Base-by-base conservation (phyloP, 1,284 basidiomycete species). In the Neotropicomus parvogracilis region DNA sequence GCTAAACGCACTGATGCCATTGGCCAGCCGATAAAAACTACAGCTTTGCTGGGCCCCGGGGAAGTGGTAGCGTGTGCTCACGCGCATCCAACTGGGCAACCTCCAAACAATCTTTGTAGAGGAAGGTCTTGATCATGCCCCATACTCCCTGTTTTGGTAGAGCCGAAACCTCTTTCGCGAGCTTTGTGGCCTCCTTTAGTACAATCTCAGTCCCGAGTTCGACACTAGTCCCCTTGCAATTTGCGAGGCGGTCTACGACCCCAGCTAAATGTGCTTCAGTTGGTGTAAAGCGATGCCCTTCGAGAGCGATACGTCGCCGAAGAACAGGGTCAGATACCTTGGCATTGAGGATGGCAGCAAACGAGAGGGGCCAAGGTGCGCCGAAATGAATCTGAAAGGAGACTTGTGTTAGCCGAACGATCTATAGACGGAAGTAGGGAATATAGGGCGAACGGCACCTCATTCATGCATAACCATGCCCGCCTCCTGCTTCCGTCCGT, bases 401-500 rank as follows among this genome's bases (percentile, higher is more conserved):
- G 2, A 6, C 16, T 28, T 11, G 14, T 32, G 31, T 56, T 19
- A 27, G 36, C 4, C 24, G 8, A 16, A n/a, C 8, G 13, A 43
- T n/a, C 19, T n/a, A 16, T n/a, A 24, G 20, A 47, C 4, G 20
- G 14, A 31, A 48, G 31, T 44, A 36, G 26, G 28, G 21, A 19
- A 35, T 14, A 33, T 34, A 28, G 20, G 19, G 34, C 7, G 17
- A 26, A 32, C 1, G 3, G 54, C 54, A 90, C 88, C 72, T 97
- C 94, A 64, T 97, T 97, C 92, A 97, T 95, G 65, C 82, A 91
- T 50, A 92, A 70, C 83, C 90, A 94, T 10, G 88, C 87, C 54
- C 83, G 80, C 40, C 83, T 82, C 61, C 80, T 83, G 57, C 77
- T 85, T 16, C 83, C 86, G 54, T 90, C 86, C 19, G 80, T 87